Evolutionary conservation across 2,329 filamentous ascomycete species (phyloP).

Genomic region (Colletotrichum sublineola): DNA sequence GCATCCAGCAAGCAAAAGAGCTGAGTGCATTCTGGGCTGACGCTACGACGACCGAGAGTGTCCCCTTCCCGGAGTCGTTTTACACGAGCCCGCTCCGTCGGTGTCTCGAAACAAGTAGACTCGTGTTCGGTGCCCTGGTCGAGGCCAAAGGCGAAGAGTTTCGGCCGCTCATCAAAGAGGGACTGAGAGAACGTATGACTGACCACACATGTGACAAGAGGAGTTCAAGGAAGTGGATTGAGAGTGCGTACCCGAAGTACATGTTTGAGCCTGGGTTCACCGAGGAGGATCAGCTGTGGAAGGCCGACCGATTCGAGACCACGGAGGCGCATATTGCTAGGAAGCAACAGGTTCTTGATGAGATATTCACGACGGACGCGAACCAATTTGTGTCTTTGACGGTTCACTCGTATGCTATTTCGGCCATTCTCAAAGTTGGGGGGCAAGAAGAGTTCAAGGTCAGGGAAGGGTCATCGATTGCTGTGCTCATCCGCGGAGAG

Average conservation of each 20-base stretch:
- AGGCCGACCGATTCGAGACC: conserved; percentile 61
- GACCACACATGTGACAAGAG: conserved; percentile 73
- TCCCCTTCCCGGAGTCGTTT: conserved; percentile 66
- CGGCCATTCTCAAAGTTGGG: conserved; percentile 57
- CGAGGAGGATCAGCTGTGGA: conserved; percentile 69
- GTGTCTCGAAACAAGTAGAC: conserved; percentile 68
- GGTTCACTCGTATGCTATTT: conserved; percentile 63
- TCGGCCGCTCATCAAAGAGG: conserved; percentile 68
- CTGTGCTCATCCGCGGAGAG: conserved; percentile 64
- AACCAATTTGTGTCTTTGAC: conserved; percentile 63
- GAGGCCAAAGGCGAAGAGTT: conserved; percentile 56
- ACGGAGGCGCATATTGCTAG: conserved; percentile 59
- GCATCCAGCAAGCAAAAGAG: conserved; percentile 65
- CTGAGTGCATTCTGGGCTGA: conserved; percentile 66
- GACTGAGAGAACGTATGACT: conserved; percentile 70
- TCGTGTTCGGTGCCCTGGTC: conserved; percentile 62
- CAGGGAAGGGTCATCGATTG: conserved; percentile 66
- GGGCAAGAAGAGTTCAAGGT: conserved; percentile 60
- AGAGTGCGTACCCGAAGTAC: conserved; percentile 62
- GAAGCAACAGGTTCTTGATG: conserved; percentile 59
- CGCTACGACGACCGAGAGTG: conserved; percentile 58
- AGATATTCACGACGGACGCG: conserved; percentile 58
- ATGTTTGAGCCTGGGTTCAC: conserved; percentile 66
- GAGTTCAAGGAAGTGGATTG: conserved; percentile 62
- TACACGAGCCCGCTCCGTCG: conserved; percentile 71